Evolutionary conservation across 2,329 filamentous ascomycete species (phyloP).

Genomic region (Byssothecium circinans): DNA sequence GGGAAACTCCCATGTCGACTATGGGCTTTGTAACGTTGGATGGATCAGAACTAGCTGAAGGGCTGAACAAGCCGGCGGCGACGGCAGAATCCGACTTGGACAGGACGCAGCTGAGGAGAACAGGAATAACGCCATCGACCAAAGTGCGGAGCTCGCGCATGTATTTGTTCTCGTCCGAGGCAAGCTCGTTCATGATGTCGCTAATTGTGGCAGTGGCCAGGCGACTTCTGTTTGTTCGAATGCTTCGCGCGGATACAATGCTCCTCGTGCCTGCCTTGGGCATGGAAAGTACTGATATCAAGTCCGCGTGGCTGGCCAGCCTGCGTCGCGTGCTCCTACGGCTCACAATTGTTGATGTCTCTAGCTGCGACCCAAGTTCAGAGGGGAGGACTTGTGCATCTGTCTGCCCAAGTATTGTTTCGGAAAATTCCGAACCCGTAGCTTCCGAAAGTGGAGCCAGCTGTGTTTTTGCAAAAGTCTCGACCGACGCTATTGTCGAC

Average conservation of each 20-base stretch:
- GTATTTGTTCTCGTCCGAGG: slow-evolving; percentile 83
- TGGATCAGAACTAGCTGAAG: slow-evolving; percentile 59
- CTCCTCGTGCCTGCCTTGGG: slow-evolving; percentile 66
- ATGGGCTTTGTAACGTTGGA: slow-evolving; percentile 77
- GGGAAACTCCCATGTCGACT: slow-evolving; percentile 86
- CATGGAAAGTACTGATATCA: slow-evolving; percentile 87
- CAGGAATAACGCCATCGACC: slow-evolving; percentile 92
- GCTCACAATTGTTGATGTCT: slow-evolving; percentile 44
- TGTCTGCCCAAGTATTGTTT: slow-evolving; percentile 22
- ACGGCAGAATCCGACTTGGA: slow-evolving; percentile 67
- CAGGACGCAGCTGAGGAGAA: slow-evolving; percentile 82
- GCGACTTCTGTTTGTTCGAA: slow-evolving; percentile 71
- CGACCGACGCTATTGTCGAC: slow-evolving; percentile 61
- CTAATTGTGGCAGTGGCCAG: slow-evolving; percentile 68
- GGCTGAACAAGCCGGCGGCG: slow-evolving; percentile 68
- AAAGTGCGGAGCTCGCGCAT: slow-evolving; percentile 88
- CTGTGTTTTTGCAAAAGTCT: slow-evolving; percentile 49
- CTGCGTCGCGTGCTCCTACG: slow-evolving; percentile 57
- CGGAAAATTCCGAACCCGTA: slow-evolving; percentile 27
- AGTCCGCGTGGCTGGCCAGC: slow-evolving; percentile 87
- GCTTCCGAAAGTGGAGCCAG: slow-evolving; percentile 31
- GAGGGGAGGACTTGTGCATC: slow-evolving; percentile 27
- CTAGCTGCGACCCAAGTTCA: slow-evolving; percentile 32
- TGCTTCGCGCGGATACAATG: slow-evolving; percentile 74
- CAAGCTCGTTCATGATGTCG: slow-evolving; percentile 78